Conservation (phyloP, 2,329 filamentous ascomycete species). For the Elsinoe arachidis region DNA sequence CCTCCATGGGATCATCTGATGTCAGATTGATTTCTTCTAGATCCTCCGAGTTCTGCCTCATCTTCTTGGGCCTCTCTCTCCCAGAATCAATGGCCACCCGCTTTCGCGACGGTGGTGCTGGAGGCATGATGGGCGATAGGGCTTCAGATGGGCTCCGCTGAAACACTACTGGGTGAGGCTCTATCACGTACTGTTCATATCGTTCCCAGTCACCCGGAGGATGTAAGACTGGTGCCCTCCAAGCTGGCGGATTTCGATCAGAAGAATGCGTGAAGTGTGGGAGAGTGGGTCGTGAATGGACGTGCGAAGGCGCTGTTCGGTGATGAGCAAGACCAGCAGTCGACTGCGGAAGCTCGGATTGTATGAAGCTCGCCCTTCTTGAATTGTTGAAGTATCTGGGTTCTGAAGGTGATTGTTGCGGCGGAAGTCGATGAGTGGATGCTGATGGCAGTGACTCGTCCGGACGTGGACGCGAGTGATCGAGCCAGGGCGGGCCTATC, state of each 20-base stretch:
- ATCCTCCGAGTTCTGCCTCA: slow-evolving; percentile 17
- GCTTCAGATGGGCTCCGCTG: background rate
- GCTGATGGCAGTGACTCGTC: background rate
- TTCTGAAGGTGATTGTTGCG: too few relatives aligned
- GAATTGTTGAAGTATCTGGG: too few relatives aligned
- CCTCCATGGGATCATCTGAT: slow-evolving; percentile 33
- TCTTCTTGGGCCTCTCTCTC: slow-evolving; percentile 12
- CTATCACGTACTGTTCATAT: background rate
- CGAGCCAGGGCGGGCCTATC: background rate
- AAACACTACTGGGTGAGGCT: slow-evolving; percentile 29
- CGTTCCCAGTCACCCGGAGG: too few relatives aligned
- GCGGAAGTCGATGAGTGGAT: too few relatives aligned
- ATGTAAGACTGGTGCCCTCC: too few relatives aligned
- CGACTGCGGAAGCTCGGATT: too few relatives aligned
- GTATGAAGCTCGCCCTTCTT: too few relatives aligned
- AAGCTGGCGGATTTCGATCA: too few relatives aligned
- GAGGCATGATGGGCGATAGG: background rate
- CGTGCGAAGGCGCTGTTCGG: too few relatives aligned
- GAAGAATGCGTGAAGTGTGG: too few relatives aligned
- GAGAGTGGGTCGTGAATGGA: too few relatives aligned
- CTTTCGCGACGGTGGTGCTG: slow-evolving; percentile 6
- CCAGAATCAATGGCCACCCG: slow-evolving; percentile 8
- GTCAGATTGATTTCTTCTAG: slow-evolving; percentile 45
- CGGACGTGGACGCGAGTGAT: background rate
- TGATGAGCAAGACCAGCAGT: too few relatives aligned